Evolutionary conservation across 2,329 filamentous ascomycete species (phyloP), one percentile per base, ranked within the genome.

Genomic region (Orbilia brochopaga): DNA sequence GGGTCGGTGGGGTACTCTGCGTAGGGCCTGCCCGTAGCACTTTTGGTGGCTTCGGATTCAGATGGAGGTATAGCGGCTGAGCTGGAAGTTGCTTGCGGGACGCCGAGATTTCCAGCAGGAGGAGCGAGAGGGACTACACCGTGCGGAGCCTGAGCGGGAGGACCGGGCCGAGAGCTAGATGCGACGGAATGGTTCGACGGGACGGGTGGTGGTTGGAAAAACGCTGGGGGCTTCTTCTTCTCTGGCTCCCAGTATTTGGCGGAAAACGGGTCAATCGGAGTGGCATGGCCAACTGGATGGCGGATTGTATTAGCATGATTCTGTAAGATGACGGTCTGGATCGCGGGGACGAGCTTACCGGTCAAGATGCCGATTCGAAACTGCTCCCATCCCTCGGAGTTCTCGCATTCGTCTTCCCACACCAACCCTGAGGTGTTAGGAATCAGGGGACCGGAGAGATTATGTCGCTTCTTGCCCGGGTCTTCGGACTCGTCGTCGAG

Each of bases 401-500:
- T 79, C 55, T 82, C 80, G 73, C 81, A 79, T 66, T 78, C 78
- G 77, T 89, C 84, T 77, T 96, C 90, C 85, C 92, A 99, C 78
- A 89, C 94, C 8, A 97, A 81, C 0, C 93, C 94, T 2, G 87
- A 75, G 2, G 74, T 70, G 51, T 70, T 67, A 91, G 77, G 85
- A 90, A 46, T 89, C 82, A 0, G 92, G 91, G 77, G 92, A 86
- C 76, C 95, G 83, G 74, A 90, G 87, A 30, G 87, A 86, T 32
- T 82, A 85, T 76, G 85, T 80, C 88, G 79, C 78, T 85, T 81
- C 82, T 85, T 84, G 79, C 83, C 85, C 77, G 79, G 77, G 72
- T 94, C 90, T 59, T 95, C 90, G 1, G 59, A n/a, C 4, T 90
- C 90, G 76, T 95, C 91, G 75, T 96, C 92, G 1, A 97, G 82